Conservation (phyloP, 176 grass and related monocot genomes). For the Neostapfia colusana region DNA sequence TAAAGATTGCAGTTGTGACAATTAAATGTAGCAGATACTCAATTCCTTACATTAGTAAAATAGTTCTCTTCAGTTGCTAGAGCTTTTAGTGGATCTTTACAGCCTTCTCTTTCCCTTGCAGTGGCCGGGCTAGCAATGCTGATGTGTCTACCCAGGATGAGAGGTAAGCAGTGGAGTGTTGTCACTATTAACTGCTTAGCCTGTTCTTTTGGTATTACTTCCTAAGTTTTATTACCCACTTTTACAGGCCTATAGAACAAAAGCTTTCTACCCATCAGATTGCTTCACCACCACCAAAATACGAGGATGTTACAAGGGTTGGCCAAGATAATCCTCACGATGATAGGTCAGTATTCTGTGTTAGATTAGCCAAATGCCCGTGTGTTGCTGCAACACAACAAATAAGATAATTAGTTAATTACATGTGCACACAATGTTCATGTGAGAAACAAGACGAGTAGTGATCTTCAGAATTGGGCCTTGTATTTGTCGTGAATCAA, state of each 20-base stretch:
- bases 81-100: slow-evolving; percentile 24
- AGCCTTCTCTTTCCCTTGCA: slow-evolving; percentile 36
- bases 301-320: slow-evolving; percentile 70
- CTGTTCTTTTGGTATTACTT: slow-evolving; percentile 17
- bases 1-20: background rate
- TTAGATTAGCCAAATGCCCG: background rate
- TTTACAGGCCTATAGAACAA: slow-evolving; percentile 60
- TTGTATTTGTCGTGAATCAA: background rate
- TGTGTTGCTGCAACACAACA: background rate
- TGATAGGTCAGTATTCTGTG: slow-evolving; percentile 48
- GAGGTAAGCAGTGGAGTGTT: slow-evolving; percentile 53
- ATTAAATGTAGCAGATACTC: slow-evolving; percentile 14
- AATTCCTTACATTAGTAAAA: background rate
- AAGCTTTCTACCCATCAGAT: slow-evolving; percentile 75
- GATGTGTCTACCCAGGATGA: slow-evolving; percentile 67
- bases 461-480: background rate
- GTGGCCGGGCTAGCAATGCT: slow-evolving; percentile 61
- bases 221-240: slow-evolving; percentile 11
- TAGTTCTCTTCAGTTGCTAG: background rate
- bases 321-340: slow-evolving; percentile 49
- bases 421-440: background rate
- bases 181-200: slow-evolving; percentile 17
- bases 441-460: background rate
- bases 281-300: slow-evolving; percentile 76
- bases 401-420: background rate